Percentiles rank a stretch among this genome's conserved stretches.
Conservation (phyloP, 257 asterid genomes). For the Fraxinus pennsylvanica region DNA sequence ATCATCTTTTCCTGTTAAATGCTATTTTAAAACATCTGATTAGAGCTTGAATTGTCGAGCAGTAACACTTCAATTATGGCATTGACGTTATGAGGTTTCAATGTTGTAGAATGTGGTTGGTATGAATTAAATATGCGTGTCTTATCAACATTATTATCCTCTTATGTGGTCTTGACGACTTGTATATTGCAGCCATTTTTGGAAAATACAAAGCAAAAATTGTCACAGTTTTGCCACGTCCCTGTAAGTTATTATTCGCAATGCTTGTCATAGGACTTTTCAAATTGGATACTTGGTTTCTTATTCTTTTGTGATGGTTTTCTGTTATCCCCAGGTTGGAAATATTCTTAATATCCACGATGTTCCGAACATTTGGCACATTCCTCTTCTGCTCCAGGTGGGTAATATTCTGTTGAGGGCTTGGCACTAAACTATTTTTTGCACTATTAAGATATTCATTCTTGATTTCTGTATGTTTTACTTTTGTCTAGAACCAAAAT, state of each 20-base stretch:
- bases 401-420: conserved; percentile 28
- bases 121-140: conserved; percentile 12
- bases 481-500: conserved; percentile 68
- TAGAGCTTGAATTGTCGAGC: background rate
- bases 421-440: background rate
- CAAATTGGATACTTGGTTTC: background rate
- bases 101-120: background rate
- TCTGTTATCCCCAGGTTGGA: conserved; percentile 41
- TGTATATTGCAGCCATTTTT: conserved; percentile 66
- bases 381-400: conserved; percentile 85
- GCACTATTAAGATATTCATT: conserved; percentile 9
- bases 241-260: conserved; percentile 45
- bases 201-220: conserved; percentile 71
- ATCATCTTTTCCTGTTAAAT: background rate
- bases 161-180: background rate
- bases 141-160: background rate
- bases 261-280: conserved; percentile 13
- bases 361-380: conserved; percentile 94
- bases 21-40: background rate
- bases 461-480: conserved; percentile 20
- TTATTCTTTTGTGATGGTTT: background rate
- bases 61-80: background rate
- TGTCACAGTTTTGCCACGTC: conserved; percentile 94
- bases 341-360: conserved; percentile 76
- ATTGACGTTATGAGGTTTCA: background rate